Percentiles rank a stretch among this genome's conserved stretches.
Evolutionary conservation across 306 rosid species (phyloP).

Genomic region (Luffa acutangula): DNA sequence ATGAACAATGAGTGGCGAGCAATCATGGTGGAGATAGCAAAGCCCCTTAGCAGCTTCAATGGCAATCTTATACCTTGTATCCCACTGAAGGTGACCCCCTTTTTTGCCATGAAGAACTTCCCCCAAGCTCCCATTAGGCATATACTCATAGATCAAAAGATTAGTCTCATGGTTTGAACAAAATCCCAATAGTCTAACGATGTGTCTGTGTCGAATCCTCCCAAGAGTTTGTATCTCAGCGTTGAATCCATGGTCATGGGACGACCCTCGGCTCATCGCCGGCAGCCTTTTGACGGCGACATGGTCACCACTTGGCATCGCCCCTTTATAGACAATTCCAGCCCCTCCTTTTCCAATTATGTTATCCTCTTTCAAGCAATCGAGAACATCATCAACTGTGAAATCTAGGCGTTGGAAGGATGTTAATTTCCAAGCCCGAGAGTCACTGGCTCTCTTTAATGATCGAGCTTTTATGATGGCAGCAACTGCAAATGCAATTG

Average conservation of each 20-base stretch:
- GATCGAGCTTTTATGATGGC: conserved; percentile 87
- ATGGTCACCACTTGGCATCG: conserved; percentile 62
- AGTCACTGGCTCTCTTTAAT: conserved; percentile 64
- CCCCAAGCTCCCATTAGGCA: conserved; percentile 97
- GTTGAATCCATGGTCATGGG: conserved; percentile 94
- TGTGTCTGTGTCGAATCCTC: conserved; percentile 83
- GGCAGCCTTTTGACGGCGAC: conserved; percentile 94
- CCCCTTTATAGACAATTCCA: conserved; percentile 87
- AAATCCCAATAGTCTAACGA: conserved; percentile 76
- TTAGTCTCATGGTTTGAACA: conserved; percentile 93
- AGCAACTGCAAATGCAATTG: conserved; percentile 32
- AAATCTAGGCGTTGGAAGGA: conserved; percentile 89
- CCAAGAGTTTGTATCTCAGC: conserved; percentile 95
- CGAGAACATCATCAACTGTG: conserved; percentile 79
- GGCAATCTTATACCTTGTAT: conserved; percentile 78
- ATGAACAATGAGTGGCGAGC: conserved; percentile 84
- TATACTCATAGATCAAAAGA: conserved; percentile 85
- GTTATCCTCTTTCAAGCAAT: conserved; percentile 74
- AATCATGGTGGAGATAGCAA: conserved; percentile 92
- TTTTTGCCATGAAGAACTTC: conserved; percentile 97
- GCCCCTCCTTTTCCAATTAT: conserved; percentile 97
- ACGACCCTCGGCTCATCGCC: conserved; percentile 75
- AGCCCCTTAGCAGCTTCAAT: conserved; percentile 95
- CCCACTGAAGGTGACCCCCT: conserved; percentile 91
- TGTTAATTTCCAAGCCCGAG: conserved; percentile 81